A percentile compares a stretch with the other conserved stretches of the same genome.
phyloP scores from a whole-genome alignment of 352 stramenopile genomes.

The Globisporangium spiculum region DNA sequence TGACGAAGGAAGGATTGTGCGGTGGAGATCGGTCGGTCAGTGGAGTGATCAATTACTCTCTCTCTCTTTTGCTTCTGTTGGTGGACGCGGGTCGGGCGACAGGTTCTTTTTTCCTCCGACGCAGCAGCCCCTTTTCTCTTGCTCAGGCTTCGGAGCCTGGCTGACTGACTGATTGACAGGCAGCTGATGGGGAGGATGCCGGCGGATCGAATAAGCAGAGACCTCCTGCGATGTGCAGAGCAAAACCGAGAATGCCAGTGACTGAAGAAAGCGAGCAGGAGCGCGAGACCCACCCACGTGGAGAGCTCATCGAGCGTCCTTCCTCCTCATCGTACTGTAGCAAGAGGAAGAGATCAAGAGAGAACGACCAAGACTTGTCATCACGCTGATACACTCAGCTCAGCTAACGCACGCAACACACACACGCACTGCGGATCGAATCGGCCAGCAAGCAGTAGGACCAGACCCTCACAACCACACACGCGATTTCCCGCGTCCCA shows the following conservation, averaged over 20 bases:
- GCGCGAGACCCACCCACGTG: too few species aligned
- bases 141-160: not conserved
- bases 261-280: not conserved
- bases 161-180: not conserved
- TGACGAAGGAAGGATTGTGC: not conserved
- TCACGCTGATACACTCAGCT: not conserved
- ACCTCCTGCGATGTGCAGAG: not conserved
- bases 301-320: not conserved
- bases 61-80: not conserved
- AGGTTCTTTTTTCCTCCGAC: not conserved
- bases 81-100: not conserved
- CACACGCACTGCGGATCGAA: not conserved
- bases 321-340: not conserved
- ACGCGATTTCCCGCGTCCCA: not conserved
- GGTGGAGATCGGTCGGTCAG: not conserved
- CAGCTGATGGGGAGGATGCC: not conserved
- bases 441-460: not conserved
- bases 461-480: not conserved
- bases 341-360: not conserved
- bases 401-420: not conserved
- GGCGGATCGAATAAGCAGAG: not conserved
- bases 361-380: not conserved
- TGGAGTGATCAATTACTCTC: not conserved
- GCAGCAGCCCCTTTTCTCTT: conserved; percentile 1
- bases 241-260: not conserved